Conservation (phyloP, 179 eudicot genomes). For the Kewa caespitosa region DNA sequence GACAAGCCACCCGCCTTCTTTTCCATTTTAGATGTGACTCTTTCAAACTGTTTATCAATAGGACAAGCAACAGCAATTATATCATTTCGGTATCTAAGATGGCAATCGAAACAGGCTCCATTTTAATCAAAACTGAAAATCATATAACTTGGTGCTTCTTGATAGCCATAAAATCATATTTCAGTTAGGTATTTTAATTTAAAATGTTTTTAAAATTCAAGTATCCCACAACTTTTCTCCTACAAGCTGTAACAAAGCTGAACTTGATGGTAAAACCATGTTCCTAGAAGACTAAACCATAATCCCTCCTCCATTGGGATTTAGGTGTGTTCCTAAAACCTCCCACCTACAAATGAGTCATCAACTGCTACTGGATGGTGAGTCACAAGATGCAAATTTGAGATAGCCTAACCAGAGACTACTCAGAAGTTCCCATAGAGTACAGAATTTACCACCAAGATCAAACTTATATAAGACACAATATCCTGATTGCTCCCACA, state of each 20-base stretch:
- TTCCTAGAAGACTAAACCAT: no score
- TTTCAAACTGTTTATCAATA: conserved; percentile 8
- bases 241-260: neutral
- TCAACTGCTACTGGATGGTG: neutral
- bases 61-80: conserved; percentile 16
- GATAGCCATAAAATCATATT: no score
- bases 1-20: conserved; percentile 1
- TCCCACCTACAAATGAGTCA: neutral
- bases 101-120: no score
- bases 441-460: neutral
- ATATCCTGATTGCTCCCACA: no score
- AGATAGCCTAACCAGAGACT: conserved; percentile 1
- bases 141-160: no score
- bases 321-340: neutral
- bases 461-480: neutral
- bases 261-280: neutral
- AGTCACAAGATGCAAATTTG: neutral
- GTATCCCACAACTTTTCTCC: neutral
- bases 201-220: no score
- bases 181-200: no score
- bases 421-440: neutral
- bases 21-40: conserved; percentile 12
- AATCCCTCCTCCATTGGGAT: no score
- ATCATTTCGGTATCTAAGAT: no score
- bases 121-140: no score